Percentiles rank a stretch among this genome's conserved stretches.
Conservation (phyloP, 2,329 filamentous ascomycete species). For the Onygena corvina region DNA sequence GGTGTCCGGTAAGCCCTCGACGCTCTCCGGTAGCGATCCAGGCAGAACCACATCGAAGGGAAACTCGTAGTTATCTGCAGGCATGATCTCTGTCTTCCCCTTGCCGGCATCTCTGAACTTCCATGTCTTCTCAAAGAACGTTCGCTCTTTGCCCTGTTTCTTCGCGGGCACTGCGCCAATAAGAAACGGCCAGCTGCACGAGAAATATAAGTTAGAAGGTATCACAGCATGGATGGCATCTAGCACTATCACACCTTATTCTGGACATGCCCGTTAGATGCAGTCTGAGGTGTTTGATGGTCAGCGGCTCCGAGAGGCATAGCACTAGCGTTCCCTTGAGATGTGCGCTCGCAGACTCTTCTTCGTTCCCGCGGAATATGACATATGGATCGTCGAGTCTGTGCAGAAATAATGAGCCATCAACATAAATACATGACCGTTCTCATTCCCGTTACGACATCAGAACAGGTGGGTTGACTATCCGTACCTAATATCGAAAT, state of each 20-base stretch:
- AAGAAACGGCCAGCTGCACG: constrained; percentile 17
- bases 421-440: constrained; percentile 7
- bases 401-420: constrained; percentile 11
- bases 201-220: not conserved
- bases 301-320: constrained; percentile 56
- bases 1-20: constrained; percentile 77
- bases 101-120: constrained; percentile 48
- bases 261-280: constrained; percentile 59
- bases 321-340: constrained; percentile 63
- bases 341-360: constrained; percentile 63
- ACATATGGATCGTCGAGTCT: constrained; percentile 66
- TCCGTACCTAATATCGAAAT: constrained; percentile 38
- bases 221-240: not conserved
- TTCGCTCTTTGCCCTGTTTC: constrained; percentile 32
- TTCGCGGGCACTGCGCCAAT: constrained; percentile 26
- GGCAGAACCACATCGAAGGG: constrained; percentile 65
- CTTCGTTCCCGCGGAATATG: constrained; percentile 61
- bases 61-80: constrained; percentile 71
- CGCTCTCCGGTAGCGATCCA: constrained; percentile 62
- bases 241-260: no score
- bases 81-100: constrained; percentile 44
- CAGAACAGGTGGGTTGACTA: not conserved
- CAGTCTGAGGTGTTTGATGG: constrained; percentile 61
- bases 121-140: constrained; percentile 60
- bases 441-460: no score